phyloP scores from a whole-genome alignment of 2,329 filamentous ascomycete genomes.

The Epichloe bromicola region DNA sequence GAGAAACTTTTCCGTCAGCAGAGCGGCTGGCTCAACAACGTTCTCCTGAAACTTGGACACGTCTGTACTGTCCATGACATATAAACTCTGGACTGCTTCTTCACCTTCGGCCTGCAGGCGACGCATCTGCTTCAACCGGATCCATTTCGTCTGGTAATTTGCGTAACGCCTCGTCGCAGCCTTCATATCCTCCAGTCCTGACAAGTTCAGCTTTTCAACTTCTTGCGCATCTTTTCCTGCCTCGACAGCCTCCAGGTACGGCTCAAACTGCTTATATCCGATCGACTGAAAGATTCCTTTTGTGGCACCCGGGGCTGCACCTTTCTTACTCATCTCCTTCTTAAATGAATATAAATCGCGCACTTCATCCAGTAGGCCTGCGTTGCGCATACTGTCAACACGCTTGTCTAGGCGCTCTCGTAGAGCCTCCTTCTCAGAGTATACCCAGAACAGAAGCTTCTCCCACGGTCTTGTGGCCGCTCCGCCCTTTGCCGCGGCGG shows the following conservation, averaged over 20 bases:
- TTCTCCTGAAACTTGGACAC: conserved; percentile 43
- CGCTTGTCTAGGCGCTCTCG: conserved; percentile 59
- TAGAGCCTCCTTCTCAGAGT: conserved; percentile 57
- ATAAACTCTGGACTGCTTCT: conserved; percentile 46
- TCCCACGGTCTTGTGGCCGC: conserved; percentile 26
- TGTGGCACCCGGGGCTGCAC: conserved; percentile 51
- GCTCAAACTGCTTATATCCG: conserved; percentile 81
- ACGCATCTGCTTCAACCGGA: conserved; percentile 66
- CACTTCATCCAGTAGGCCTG: conserved; percentile 37
- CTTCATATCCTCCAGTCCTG: conserved; percentile 64
- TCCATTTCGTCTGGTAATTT: conserved; percentile 74
- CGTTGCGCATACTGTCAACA: conserved; percentile 70
- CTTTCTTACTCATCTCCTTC: conserved; percentile 24
- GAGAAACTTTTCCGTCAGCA: conserved; percentile 52
- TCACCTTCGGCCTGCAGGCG: conserved; percentile 44
- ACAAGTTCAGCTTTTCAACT: conserved; percentile 40
- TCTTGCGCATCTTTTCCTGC: conserved; percentile 18
- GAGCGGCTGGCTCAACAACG: conserved; percentile 53
- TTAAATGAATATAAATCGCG: conserved; percentile 31
- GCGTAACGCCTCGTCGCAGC: conserved; percentile 80
- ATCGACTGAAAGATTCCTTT: conserved; percentile 95
- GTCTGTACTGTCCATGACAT: conserved; percentile 70
- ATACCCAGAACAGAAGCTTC: conserved; percentile 74
- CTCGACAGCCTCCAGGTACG: conserved; percentile 45
- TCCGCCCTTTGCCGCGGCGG: conserved; percentile 13